Evolutionary conservation across 1,284 basidiomycete species (phyloP).

Genomic region (Ceratobasidium sp.): DNA sequence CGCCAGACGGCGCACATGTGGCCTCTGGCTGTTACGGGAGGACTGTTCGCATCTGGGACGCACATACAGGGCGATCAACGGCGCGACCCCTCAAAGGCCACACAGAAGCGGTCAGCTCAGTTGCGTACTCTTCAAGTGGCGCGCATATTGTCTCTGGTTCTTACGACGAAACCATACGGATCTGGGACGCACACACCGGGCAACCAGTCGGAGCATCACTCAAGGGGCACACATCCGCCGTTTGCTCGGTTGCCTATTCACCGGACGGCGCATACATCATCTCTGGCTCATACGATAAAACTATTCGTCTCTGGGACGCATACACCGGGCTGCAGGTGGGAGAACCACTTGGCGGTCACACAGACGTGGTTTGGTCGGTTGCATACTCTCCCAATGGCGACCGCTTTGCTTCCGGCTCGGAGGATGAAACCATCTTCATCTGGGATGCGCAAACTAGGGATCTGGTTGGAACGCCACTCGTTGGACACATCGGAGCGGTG

Average conservation of each 20-base stretch:
- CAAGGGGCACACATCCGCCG: background rate
- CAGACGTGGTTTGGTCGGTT: background rate
- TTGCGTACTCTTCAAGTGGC: conserved; percentile 38
- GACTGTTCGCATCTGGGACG: conserved; percentile 37
- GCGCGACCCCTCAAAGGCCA: conserved; percentile 1
- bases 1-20: conserved; percentile 16
- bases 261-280: background rate
- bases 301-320: background rate
- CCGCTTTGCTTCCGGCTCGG: conserved; percentile 37
- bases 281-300: conserved; percentile 1
- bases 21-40: conserved; percentile 35
- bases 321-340: background rate
- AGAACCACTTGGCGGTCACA: background rate
- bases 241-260: background rate
- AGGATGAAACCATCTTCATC: conserved; percentile 3
- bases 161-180: conserved; percentile 19
- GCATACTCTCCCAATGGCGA: conserved; percentile 43
- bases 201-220: background rate
- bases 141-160: conserved; percentile 23
- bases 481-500: conserved; percentile 6
- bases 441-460: conserved; percentile 22
- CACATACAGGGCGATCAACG: background rate
- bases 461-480: background rate
- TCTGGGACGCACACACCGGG: conserved; percentile 30
- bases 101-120: conserved; percentile 12